Conservation (phyloP, 2,329 filamentous ascomycete species). For the Beauveria rudraprayagi region DNA sequence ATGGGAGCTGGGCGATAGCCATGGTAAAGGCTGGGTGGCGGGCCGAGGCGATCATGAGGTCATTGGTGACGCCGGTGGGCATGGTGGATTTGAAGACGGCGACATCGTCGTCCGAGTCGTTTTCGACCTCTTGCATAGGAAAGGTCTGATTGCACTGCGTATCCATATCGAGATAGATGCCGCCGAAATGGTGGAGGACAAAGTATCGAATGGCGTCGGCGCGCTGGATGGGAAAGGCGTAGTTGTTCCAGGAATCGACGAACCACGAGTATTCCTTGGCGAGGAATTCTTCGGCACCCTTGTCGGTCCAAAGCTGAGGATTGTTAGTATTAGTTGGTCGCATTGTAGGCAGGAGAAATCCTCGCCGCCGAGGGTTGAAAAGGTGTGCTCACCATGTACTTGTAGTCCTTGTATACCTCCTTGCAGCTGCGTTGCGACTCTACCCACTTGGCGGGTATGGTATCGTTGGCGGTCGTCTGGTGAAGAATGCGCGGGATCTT, state of each 20-base stretch:
- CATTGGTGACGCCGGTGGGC: slow-evolving; percentile 74
- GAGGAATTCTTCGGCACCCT: slow-evolving; percentile 59
- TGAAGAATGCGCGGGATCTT: slow-evolving; percentile 70
- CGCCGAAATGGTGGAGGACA: slow-evolving; percentile 62
- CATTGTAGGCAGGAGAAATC: background rate
- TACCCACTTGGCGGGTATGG: slow-evolving; percentile 58
- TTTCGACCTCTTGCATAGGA: slow-evolving; percentile 21
- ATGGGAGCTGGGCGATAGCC: slow-evolving; percentile 57
- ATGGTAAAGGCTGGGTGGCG: slow-evolving; percentile 67
- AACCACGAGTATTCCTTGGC: slow-evolving; percentile 64
- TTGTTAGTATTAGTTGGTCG: background rate
- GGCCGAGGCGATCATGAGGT: slow-evolving; percentile 66
- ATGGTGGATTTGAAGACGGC: slow-evolving; percentile 41
- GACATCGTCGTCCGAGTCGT: slow-evolving; percentile 15
- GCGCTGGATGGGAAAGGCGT: slow-evolving; percentile 63
- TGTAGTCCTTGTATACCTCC: slow-evolving; percentile 60
- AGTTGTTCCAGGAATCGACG: slow-evolving; percentile 59
- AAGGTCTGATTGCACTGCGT: slow-evolving; percentile 23
- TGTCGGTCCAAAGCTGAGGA: slow-evolving; percentile 62
- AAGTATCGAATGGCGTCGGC: slow-evolving; percentile 70
- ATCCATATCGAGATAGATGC: slow-evolving; percentile 59
- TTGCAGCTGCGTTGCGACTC: slow-evolving; percentile 58
- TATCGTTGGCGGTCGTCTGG: slow-evolving; percentile 64
- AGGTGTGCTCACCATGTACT: slow-evolving; percentile 55
- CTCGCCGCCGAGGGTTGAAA: background rate